Base-by-base conservation (phyloP, 2,329 filamentous ascomycete genomes). In the Thielaviopsis populi region DNA sequence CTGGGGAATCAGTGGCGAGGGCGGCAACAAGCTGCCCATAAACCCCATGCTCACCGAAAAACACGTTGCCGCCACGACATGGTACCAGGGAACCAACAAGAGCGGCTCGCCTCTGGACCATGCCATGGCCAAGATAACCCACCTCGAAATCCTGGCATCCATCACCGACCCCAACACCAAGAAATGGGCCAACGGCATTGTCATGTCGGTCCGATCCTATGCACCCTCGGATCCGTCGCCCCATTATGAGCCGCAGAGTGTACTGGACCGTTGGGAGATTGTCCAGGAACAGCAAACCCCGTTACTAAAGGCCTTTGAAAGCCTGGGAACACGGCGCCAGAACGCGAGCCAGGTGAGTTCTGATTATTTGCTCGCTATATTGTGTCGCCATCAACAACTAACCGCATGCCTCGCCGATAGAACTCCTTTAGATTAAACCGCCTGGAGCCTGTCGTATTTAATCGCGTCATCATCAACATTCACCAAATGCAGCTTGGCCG, bases 241-340 rank as follows among this genome's bases (percentile, higher is more conserved):
- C 37, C 84, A 81, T 50, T 83, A 85, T 68, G 83, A 85, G 40
- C 77, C 83, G 0, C 83, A 87, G 68, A 95, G 86, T 68, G 81
- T 91, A 48, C 79, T 97, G 67, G 85, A 90, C 67, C 82, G 87
- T 67, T 97, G 92, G 92, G 86, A 94, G 68, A 76, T 95, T 15
- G 72, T 92, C 10, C 79, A 81, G 40, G 83, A 88, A 40, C 79
- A 83, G 59, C 75, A 80, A n/a, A 83, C 86, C 67, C 78, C 76
- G 10, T 75, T 95, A 7, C 88, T 94, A 70, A 75, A 85, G 1
- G 87, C 86, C 13, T 92, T 95, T 71, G 87, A 90, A 68, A 86
- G 91, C 69, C 78, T 94, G 30, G 83, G 84, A 7, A 72, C 72
- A 53, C 83, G 86, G 68, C 83, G 83, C 69, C 83, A 82, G 70